Evolutionary conservation across 495 filamentous ascomycete species (phyloP), one percentile per base, ranked within the genome.

Genomic region (Lasiosphaeria hispida): DNA sequence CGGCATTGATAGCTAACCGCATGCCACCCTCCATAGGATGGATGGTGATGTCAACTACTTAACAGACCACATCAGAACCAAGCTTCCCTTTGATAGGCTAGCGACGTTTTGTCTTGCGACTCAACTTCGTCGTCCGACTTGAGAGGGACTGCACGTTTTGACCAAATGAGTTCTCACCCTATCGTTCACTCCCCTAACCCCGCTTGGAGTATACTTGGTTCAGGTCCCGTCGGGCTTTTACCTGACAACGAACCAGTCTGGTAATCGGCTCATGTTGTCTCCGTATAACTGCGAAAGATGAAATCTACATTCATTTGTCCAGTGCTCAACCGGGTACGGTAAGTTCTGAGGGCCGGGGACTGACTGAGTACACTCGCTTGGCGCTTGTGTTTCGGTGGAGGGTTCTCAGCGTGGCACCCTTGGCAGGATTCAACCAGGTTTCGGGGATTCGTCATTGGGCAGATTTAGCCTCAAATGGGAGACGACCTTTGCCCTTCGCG

Each of bases 31-130:
- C 23, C 23, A 4, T 13, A 7, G 0, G 14, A n/a, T 30, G 0
- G 14, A n/a, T 30, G 43, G 58, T 68, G 65, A 68, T 68, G 60
- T 65, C 65, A 68, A 59, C 23, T 36, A 50, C 42, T 36, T 18
- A 7, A 41, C 13, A 41, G 30, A 33, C 38, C 38, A 51, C 14
- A 4, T 8, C 30, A 17, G 57, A 58, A 47, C 23, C 5, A 48
- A 58, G 55, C 41, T 18, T 15, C 13, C 10, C 9, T 35, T 62
- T 61, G 62, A 63, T 64, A 60, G 62, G 62, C 45, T 60, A 36
- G 6, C 40, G 5, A 34, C 33, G 10, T 10, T 56, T 45, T 9
- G 34, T 17, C 37, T 36, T 61, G 59, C 57, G 59, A 61, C 65
- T 30, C 30, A 42, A 34, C 41, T 14, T 11, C 8, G 41, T 23